phyloP scores from a whole-genome alignment of 2,329 filamentous ascomycete genomes.

The Coniochaeta hoffmannii region DNA sequence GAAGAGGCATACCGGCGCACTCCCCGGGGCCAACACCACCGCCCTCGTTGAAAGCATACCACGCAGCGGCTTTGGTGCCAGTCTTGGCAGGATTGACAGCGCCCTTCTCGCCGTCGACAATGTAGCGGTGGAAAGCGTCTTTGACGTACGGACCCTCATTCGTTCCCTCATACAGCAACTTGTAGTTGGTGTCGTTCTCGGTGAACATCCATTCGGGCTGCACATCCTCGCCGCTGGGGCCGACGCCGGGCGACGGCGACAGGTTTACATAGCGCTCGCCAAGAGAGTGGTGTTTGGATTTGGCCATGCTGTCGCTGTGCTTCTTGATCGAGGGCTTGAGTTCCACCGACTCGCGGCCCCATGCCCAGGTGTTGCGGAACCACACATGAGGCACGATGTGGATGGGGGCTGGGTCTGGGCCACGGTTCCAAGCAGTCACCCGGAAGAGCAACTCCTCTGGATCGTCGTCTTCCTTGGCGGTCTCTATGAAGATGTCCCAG shows the following conservation, averaged over 20 bases:
- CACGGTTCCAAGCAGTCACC: conserved; percentile 92
- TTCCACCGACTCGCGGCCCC: conserved; percentile 70
- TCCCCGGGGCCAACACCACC: conserved; percentile 84
- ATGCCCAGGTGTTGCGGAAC: conserved; percentile 97
- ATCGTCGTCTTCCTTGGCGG: conserved; percentile 87
- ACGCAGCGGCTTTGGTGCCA: conserved; percentile 86
- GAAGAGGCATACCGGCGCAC: conserved; percentile 68
- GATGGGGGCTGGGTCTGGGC: conserved; percentile 79
- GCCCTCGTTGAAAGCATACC: conserved; percentile 86
- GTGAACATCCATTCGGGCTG: conserved; percentile 83
- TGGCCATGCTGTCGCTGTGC: conserved; percentile 52
- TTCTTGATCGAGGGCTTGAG: conserved; percentile 74
- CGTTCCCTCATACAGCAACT: conserved; percentile 65
- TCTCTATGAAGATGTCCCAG: conserved; percentile 97
- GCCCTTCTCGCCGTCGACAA: conserved; percentile 72
- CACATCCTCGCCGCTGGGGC: conserved; percentile 71
- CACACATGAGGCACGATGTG: conserved; percentile 93
- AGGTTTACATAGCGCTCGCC: conserved; percentile 79
- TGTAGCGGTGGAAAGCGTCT: conserved; percentile 85
- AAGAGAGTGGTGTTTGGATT: conserved; percentile 71
- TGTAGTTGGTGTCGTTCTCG: conserved; percentile 88
- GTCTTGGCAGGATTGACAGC: conserved; percentile 72
- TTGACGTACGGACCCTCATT: conserved; percentile 86
- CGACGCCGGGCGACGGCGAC: conserved; percentile 83
- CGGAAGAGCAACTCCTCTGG: conserved; percentile 89